Conservation (phyloP, 1,284 basidiomycete species). For the Pyrrhoderma lamaoense region DNA sequence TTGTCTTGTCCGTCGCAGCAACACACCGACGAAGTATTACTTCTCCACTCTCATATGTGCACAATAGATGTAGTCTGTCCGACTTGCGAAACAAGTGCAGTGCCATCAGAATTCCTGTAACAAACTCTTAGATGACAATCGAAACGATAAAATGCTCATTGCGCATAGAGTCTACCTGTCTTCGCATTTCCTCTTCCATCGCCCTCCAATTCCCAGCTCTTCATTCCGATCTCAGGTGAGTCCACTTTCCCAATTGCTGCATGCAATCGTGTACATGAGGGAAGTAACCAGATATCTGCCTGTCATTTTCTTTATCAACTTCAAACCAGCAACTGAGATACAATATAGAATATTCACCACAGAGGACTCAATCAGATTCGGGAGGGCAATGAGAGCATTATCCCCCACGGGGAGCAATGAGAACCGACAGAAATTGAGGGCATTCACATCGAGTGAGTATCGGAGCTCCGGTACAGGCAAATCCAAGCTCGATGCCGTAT, state of each 20-base stretch:
- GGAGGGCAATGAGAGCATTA: slow-evolving; percentile 63
- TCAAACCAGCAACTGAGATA: neutral
- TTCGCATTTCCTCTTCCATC: slow-evolving; percentile 41
- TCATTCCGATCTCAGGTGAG: slow-evolving; percentile 24
- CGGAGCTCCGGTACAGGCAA: slow-evolving; percentile 42
- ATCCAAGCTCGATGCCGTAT: slow-evolving; percentile 46
- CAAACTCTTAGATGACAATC: neutral
- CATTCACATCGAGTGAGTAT: slow-evolving; percentile 77
- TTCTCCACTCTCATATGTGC: slow-evolving; percentile 77
- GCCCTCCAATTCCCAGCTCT: slow-evolving; percentile 26
- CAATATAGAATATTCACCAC: slow-evolving; percentile 41
- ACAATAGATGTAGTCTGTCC: slow-evolving; percentile 48
- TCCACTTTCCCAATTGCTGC: slow-evolving; percentile 63
- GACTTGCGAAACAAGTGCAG: slow-evolving; percentile 52
- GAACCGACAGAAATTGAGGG: slow-evolving; percentile 86
- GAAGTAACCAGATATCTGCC: slow-evolving; percentile 78
- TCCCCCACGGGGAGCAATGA: slow-evolving; percentile 33
- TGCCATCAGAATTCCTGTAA: slow-evolving; percentile 77
- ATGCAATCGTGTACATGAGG: slow-evolving; percentile 57
- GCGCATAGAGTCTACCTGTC: slow-evolving; percentile 30
- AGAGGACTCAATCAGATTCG: slow-evolving; percentile 82
- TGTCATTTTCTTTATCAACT: slow-evolving; percentile 25
- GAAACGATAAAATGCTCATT: neutral
- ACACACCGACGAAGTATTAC: slow-evolving; percentile 56
- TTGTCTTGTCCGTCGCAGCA: slow-evolving; percentile 37